These are phyloP conservation scores for Dactylonectria estremocensis DNA, from an alignment of 2,329 filamentous ascomycete species.

Conservation along the genomic window DNA sequence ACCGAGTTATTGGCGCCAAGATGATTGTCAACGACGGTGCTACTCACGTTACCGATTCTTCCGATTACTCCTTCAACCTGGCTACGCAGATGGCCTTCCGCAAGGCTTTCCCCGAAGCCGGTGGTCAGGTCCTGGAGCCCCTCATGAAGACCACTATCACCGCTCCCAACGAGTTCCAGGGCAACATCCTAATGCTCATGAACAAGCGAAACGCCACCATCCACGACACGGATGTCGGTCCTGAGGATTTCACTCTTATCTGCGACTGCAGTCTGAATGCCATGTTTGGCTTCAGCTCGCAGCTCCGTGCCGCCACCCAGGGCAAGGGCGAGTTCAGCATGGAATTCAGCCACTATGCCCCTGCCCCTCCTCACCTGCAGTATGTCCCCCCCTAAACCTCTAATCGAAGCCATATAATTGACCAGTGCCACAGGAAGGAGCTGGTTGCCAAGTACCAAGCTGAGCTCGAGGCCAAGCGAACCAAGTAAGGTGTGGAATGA, in stretches of 20 bases:
- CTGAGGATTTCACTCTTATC: constrained; percentile 92
- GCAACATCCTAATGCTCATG: constrained; percentile 92
- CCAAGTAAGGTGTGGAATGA: constrained; percentile 58
- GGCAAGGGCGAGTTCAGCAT: constrained; percentile 99
- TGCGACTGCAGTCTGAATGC: constrained; percentile 95
- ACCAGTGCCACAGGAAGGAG: constrained; percentile 64
- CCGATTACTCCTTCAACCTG: constrained; percentile 94
- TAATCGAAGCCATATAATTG: constrained; percentile 8
- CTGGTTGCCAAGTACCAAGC: constrained; percentile 72
- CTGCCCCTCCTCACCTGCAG: constrained; percentile 91
- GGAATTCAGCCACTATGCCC: constrained; percentile 97
- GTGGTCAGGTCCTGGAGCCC: constrained; percentile 90
- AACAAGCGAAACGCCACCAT: constrained; percentile 98
- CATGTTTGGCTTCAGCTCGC: constrained; percentile 98
- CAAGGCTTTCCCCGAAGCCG: constrained; percentile 87
- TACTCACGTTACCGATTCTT: constrained; percentile 98
- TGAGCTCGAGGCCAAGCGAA: constrained; percentile 71
- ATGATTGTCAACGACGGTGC: constrained; percentile 98
- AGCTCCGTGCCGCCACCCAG: constrained; percentile 93
- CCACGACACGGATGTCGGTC: constrained; percentile 93
- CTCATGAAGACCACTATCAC: constrained; percentile 99
- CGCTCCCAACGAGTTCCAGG: constrained; percentile 97
- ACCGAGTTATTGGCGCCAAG: constrained; percentile 88
- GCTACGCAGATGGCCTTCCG: constrained; percentile 97
- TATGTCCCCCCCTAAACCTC: constrained; percentile 63